Conservation (phyloP, 768 basidiomycete genomes). For the Suillus americanus region DNA sequence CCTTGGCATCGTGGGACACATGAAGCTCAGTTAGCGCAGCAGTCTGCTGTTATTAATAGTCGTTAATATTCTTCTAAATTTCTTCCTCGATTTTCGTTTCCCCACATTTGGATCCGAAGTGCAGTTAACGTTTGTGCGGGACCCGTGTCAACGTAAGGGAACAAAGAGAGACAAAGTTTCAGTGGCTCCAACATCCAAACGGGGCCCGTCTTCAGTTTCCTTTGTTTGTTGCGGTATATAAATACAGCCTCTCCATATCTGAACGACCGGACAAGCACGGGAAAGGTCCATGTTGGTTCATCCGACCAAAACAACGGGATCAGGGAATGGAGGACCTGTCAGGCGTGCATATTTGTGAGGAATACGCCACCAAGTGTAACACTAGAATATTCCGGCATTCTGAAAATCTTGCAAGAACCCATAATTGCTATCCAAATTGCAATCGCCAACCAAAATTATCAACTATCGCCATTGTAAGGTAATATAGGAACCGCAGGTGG, state of each 20-base stretch:
- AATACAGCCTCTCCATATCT: not conserved
- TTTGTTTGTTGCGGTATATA: not conserved
- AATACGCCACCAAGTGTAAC: not conserved
- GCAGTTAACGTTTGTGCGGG: not conserved
- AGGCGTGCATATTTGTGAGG: not conserved
- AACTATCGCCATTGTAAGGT: slow-evolving; percentile 1
- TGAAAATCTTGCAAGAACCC: not conserved
- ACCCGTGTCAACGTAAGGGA: slow-evolving; percentile 1
- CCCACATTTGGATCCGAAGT: slow-evolving; percentile 1
- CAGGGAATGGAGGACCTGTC: slow-evolving; percentile 4
- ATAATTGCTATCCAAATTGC: slow-evolving; percentile 1
- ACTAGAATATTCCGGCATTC: not conserved
- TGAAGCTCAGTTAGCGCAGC: not conserved
- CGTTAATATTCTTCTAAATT: not conserved
- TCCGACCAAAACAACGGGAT: slow-evolving; percentile 4
- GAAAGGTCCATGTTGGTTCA: not conserved
- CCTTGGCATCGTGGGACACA: not conserved
- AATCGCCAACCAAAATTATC: not conserved
- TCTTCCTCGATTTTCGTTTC: slow-evolving; percentile 3
- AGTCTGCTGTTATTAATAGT: not conserved
- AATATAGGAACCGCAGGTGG: slow-evolving; percentile 1
- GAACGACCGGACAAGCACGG: not conserved
- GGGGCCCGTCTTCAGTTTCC: not conserved
- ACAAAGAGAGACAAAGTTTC: not conserved
- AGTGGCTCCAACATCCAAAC: not conserved